Evolutionary conservation across 495 filamentous ascomycete species (phyloP), one percentile per base, ranked within the genome.

Genomic region (Parmelia sp.): DNA sequence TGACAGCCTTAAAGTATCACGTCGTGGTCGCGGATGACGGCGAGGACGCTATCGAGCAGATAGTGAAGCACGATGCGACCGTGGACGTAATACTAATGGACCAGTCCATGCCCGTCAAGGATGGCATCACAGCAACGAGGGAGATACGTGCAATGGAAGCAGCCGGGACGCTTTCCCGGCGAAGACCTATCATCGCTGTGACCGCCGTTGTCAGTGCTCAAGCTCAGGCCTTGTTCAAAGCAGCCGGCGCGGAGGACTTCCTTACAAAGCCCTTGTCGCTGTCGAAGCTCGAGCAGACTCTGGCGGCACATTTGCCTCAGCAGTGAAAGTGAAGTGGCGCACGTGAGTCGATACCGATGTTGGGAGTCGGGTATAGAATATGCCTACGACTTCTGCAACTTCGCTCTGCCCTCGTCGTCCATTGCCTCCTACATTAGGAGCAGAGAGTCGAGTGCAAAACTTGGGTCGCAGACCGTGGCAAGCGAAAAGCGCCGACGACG

Each of bases 41-140:
- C 6, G 75, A 83, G 2, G 75, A 83, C 31, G 86, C 86, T 11
- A 63, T 88, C 9, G 75, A 87, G 21, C 76, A 78, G 31, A 86
- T 80, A 64, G 75, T 76, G 62, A 57, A 69, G 0, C 71, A 69
- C 6, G 51, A 56, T 14, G 62, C 57, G 4, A 67, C 36, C 33
- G 82, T 72, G 23, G 69, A 72, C 49, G 57, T 63, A 36, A 69
- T 72, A 42, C 61, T 72, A 17, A 72, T 72, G 69, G 71, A 72
- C 45, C 66, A 72, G 57, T 71, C 71, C 4, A 71, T 72, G 69
- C 71, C 69, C 14, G 33, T 58, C 17, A 71, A 69, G 51, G 71
- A 72, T 57, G 66, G 71, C 4, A 40, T 72, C 47, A 69, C 65
- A 36, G 69, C 69, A 47, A 72, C 69, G 29, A 65, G 49, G 49